These are phyloP conservation scores for Vitis hybrid DNA, from an alignment of 177 flowering plant species.

Conservation along the genomic window DNA sequence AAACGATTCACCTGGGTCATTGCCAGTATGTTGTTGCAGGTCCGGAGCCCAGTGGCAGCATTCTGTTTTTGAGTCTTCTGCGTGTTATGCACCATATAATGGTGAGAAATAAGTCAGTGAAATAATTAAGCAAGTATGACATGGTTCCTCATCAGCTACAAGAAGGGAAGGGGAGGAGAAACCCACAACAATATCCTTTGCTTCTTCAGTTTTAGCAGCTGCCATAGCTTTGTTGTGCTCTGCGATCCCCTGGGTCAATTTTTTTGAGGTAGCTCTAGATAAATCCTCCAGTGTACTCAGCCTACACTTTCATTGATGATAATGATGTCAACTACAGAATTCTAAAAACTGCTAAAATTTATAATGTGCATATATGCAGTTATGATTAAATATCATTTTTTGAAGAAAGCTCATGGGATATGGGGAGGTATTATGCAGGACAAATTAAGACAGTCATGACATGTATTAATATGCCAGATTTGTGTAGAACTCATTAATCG, in stretches of 20 bases:
- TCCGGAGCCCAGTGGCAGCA: constrained; percentile 75
- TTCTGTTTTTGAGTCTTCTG: constrained; percentile 85
- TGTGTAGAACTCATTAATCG: too few species aligned
- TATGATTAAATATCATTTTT: too few species aligned
- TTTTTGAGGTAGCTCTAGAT: constrained; percentile 74
- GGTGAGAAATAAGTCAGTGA: constrained; percentile 4
- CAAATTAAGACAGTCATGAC: too few species aligned
- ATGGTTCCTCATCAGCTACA: background rate
- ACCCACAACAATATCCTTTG: constrained; percentile 73
- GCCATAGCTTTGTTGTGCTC: constrained; percentile 85
- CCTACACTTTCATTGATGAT: constrained; percentile 36
- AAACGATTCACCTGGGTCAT: constrained; percentile 73
- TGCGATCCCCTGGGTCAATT: constrained; percentile 85
- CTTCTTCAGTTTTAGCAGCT: constrained; percentile 83
- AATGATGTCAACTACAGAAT: background rate
- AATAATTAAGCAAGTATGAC: background rate
- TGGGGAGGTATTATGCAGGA: too few species aligned
- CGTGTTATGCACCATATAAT: constrained; percentile 8
- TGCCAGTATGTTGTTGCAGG: constrained; percentile 88
- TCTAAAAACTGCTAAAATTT: too few species aligned
- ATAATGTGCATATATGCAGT: too few species aligned
- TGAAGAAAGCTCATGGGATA: too few species aligned
- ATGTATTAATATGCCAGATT: too few species aligned
- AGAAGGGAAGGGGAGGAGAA: background rate
- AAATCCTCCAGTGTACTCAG: constrained; percentile 78